phyloP scores from a whole-genome alignment of 2,329 filamentous ascomycete genomes.

The Aspergillus sojae region DNA sequence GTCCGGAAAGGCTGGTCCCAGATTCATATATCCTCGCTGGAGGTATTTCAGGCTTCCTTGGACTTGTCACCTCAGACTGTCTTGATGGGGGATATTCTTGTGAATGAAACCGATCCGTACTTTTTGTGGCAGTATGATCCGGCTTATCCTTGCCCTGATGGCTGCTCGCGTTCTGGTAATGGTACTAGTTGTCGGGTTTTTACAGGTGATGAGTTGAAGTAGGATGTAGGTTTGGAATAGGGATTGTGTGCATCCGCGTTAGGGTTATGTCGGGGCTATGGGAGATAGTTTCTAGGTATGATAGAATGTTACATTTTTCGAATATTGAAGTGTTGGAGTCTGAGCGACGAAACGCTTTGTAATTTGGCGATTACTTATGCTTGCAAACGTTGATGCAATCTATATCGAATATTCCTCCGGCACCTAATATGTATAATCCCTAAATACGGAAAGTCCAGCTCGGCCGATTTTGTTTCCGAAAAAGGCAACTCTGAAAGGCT shows the following conservation, averaged over 20 bases:
- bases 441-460: background rate
- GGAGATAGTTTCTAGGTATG: background rate
- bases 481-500: background rate
- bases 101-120: slow-evolving; percentile 57
- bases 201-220: background rate
- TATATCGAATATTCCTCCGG: too few species aligned
- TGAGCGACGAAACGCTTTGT: background rate
- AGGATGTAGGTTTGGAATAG: background rate
- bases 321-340: background rate
- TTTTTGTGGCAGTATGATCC: slow-evolving; percentile 59
- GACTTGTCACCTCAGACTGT: slow-evolving; percentile 42
- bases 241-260: background rate
- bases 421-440: background rate
- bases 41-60: slow-evolving; percentile 45
- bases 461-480: background rate
- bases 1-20: slow-evolving; percentile 55
- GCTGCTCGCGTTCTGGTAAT: background rate
- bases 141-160: background rate
- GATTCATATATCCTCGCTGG: slow-evolving; percentile 50
- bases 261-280: background rate
- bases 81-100: slow-evolving; percentile 50
- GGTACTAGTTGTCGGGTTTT: background rate
- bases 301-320: background rate
- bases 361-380: background rate
- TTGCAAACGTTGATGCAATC: too few species aligned